Conservation (phyloP, 306 rosid species). For the Begonia peltatifolia region DNA sequence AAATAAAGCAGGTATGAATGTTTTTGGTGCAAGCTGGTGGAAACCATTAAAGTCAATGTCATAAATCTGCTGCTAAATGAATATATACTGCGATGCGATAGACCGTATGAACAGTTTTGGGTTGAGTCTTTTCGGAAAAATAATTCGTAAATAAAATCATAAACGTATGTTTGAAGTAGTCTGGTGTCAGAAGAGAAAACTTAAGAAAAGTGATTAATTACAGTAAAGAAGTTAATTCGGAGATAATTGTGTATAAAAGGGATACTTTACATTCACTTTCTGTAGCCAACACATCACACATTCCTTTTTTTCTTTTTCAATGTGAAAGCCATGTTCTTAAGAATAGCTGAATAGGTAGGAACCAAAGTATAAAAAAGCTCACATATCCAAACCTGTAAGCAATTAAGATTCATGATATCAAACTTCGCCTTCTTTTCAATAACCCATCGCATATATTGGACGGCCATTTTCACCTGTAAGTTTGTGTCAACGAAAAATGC, state of each 20-base stretch:
- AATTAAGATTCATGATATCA: constrained; percentile 83
- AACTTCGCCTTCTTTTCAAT: constrained; percentile 93
- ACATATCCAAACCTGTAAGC: constrained; percentile 51
- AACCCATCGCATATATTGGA: constrained; percentile 89
- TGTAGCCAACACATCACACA: no score
- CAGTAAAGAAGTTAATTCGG: no score
- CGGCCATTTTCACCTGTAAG: constrained; percentile 74
- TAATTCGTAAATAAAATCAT: not conserved
- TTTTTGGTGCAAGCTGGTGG: constrained; percentile 68
- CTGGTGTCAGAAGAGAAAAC: no score
- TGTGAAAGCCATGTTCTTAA: no score
- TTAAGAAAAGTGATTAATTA: no score
- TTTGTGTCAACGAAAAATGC: no score
- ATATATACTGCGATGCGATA: not conserved
- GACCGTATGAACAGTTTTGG: not conserved
- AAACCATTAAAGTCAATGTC: not conserved
- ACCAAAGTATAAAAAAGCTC: no score
- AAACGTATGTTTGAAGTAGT: no score
- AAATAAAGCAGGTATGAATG: constrained; percentile 78
- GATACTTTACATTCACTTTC: no score
- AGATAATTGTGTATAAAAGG: no score
- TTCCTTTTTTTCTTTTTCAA: no score
- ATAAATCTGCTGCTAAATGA: not conserved
- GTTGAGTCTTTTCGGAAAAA: not conserved
- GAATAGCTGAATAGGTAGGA: no score